Conservation (phyloP, 352 stramenopile species). For the Globisporangium recalcitrans region DNA sequence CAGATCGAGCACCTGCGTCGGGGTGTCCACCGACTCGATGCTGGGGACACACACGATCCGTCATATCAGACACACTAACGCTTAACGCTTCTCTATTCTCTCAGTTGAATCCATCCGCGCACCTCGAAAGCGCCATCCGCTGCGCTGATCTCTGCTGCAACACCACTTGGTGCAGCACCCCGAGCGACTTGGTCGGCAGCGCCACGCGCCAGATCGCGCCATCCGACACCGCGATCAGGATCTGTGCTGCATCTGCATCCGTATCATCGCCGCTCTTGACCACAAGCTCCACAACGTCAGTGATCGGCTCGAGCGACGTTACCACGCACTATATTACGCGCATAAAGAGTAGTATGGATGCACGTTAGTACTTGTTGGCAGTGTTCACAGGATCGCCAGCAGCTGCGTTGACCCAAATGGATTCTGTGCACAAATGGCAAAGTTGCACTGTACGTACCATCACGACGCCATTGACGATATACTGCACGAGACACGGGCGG, state of each 20-base stretch:
- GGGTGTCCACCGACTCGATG: conserved; percentile 4
- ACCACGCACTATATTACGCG: conserved; percentile 34
- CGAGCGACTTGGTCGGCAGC: conserved; percentile 15
- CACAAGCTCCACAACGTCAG: conserved; percentile 22
- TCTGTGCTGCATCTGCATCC: neutral
- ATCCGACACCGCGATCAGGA: conserved; percentile 34
- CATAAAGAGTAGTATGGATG: too few relatives aligned
- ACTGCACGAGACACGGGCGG: conserved; percentile 39
- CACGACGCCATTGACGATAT: conserved; percentile 34
- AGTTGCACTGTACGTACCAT: conserved; percentile 31
- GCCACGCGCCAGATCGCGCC: conserved; percentile 49
- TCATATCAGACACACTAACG: neutral
- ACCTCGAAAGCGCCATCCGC: conserved; percentile 3
- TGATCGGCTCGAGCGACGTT: conserved; percentile 33
- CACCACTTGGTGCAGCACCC: conserved; percentile 13
- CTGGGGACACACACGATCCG: neutral
- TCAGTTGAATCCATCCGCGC: neutral
- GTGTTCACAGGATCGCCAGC: neutral
- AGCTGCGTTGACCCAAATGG: neutral
- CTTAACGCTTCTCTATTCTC: neutral
- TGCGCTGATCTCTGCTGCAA: conserved; percentile 3
- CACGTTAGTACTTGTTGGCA: neutral
- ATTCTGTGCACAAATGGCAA: neutral
- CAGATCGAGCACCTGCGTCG: conserved; percentile 8
- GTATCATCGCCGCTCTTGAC: neutral